phyloP scores from a whole-genome alignment of 176 grass and related monocot species.

The Aegilops tauschii region DNA sequence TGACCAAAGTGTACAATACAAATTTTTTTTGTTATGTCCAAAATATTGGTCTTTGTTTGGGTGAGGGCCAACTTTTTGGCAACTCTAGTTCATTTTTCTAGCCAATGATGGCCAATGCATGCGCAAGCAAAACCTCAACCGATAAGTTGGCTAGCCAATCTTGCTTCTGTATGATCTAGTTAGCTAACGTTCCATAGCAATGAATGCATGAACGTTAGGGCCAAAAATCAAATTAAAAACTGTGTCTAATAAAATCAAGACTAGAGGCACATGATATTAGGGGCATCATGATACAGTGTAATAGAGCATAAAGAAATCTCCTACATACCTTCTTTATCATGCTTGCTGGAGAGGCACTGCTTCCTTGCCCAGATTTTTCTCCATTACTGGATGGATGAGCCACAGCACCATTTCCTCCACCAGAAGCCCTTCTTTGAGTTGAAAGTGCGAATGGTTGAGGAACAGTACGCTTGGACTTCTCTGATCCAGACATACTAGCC shows the following conservation, averaged over 20 bases:
- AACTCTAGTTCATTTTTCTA: background rate
- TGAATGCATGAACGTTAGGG: background rate
- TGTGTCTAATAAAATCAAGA: background rate
- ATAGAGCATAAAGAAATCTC: background rate
- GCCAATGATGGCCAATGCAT: background rate
- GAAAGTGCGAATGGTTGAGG: slow-evolving; percentile 58
- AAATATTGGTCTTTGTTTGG: background rate
- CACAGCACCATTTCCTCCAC: slow-evolving; percentile 27
- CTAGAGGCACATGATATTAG: slow-evolving; percentile 4
- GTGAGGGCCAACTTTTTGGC: background rate
- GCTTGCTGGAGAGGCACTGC: slow-evolving; percentile 22
- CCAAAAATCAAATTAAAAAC: background rate
- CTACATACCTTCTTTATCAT: slow-evolving; percentile 44
- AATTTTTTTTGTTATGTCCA: background rate
- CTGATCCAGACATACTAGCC: slow-evolving; percentile 38
- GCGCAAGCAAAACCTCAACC: background rate
- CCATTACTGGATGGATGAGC: slow-evolving; percentile 31
- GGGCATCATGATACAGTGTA: background rate
- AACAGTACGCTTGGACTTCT: slow-evolving; percentile 47
- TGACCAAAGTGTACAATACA: background rate
- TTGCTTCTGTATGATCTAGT: background rate
- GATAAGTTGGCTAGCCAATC: background rate
- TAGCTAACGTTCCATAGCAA: slow-evolving; percentile 1
- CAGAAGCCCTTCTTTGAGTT: slow-evolving; percentile 58
- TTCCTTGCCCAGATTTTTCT: slow-evolving; percentile 47